phyloP scores from a whole-genome alignment of 164 flowering plant genomes.

The Buxus sempervirens region DNA sequence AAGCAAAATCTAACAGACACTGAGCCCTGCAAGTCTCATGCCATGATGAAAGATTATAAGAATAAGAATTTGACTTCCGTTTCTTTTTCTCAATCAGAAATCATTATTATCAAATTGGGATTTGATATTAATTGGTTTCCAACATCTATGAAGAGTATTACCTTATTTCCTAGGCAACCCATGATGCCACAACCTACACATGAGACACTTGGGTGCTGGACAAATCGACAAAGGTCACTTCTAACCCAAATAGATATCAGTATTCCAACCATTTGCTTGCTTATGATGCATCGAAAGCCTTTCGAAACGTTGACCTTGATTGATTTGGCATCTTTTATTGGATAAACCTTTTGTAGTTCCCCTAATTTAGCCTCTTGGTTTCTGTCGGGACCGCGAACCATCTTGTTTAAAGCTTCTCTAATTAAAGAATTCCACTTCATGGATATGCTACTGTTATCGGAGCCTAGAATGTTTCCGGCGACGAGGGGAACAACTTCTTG shows the following conservation, averaged over 20 bases:
- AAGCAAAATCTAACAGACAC: slow-evolving; percentile 62
- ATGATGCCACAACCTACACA: slow-evolving; percentile 79
- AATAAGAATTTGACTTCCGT: too few species aligned
- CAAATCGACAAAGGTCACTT: slow-evolving; percentile 33
- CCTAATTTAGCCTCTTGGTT: slow-evolving; percentile 6
- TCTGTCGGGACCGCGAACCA: not conserved
- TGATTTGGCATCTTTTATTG: slow-evolving; percentile 15
- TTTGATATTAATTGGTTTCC: too few species aligned
- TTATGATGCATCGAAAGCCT: slow-evolving; percentile 47
- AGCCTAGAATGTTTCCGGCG: slow-evolving; percentile 55
- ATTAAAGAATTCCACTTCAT: slow-evolving; percentile 66
- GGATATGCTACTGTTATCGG: slow-evolving; percentile 42
- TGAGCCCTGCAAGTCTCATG: slow-evolving; percentile 46
- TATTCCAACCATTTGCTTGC: slow-evolving; percentile 83
- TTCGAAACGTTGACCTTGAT: slow-evolving; percentile 12
- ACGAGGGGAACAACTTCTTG: slow-evolving; percentile 74
- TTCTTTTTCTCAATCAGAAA: too few species aligned
- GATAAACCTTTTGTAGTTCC: slow-evolving; percentile 18
- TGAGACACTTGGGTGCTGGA: slow-evolving; percentile 52
- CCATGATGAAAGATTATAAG: too few species aligned
- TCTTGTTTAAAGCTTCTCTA: slow-evolving; percentile 55
- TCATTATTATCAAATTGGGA: too few species aligned
- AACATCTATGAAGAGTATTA: slow-evolving; percentile 6
- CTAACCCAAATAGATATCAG: slow-evolving; percentile 66
- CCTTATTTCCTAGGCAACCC: slow-evolving; percentile 85